Percentiles rank a stretch among this genome's conserved stretches.
phyloP scores from a whole-genome alignment of 1,284 basidiomycete genomes.

The Boletus semigastroideus region DNA sequence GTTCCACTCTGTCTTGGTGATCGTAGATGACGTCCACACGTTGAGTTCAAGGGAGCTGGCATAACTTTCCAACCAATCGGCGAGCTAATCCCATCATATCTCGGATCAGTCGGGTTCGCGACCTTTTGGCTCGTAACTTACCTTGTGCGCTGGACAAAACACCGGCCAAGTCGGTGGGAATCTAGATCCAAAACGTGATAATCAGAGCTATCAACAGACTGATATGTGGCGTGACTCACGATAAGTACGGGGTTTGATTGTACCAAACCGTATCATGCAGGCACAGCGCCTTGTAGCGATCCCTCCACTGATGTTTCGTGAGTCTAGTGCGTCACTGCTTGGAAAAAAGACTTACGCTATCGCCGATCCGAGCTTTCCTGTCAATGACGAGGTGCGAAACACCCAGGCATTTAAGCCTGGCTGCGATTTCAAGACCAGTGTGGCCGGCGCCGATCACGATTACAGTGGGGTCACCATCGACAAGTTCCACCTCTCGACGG shows the following conservation, averaged over 20 bases:
- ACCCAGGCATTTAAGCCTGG: conserved; percentile 38
- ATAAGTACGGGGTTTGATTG: conserved; percentile 29
- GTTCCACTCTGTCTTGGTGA: conserved; percentile 40
- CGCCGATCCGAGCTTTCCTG: conserved; percentile 34
- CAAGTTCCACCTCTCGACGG: conserved; percentile 24
- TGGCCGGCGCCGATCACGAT: conserved; percentile 39
- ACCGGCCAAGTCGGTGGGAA: conserved; percentile 42
- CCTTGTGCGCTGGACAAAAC: conserved; percentile 37
- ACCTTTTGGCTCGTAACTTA: conserved; percentile 27
- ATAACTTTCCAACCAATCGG: conserved; percentile 61
- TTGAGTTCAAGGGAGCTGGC: conserved; percentile 55
- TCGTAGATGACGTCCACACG: conserved; percentile 51
- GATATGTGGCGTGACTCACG: conserved; percentile 10
- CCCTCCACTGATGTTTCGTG: conserved; percentile 26
- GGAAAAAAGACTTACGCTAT: conserved; percentile 21
- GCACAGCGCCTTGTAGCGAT: conserved; percentile 36
- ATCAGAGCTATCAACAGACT: background rate
- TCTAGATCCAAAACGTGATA: conserved; percentile 4
- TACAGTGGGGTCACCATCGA: conserved; percentile 29
- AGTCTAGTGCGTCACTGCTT: background rate
- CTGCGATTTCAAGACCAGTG: conserved; percentile 37
- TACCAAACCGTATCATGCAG: conserved; percentile 31
- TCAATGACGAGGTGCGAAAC: conserved; percentile 38
- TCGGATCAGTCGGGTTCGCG: background rate
- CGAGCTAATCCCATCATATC: conserved; percentile 38